Evolutionary conservation across 192 early-diverging fungal species (phyloP).

Genomic region (Podila horticola): DNA sequence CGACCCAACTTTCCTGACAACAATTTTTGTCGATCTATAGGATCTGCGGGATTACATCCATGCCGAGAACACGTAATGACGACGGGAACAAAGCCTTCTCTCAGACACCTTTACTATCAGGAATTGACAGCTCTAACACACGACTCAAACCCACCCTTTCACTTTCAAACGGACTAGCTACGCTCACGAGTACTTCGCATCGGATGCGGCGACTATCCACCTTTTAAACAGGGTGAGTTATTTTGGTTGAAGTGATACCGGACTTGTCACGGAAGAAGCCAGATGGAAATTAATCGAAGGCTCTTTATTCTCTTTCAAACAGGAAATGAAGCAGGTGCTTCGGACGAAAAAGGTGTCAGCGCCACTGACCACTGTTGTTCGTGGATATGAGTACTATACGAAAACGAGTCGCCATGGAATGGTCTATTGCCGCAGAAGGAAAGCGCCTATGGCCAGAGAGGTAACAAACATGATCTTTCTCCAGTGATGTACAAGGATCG

Average conservation of each 20-base stretch:
- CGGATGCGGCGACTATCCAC: constrained; percentile 37
- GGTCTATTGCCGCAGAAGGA: constrained; percentile 60
- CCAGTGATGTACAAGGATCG: neutral
- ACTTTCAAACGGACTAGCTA: constrained; percentile 20
- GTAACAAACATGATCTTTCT: constrained; percentile 13
- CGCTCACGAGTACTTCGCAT: constrained; percentile 42
- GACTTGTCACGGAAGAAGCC: too few species aligned
- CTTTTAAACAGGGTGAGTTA: constrained; percentile 28
- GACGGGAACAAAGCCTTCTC: neutral
- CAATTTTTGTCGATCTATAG: constrained; percentile 29
- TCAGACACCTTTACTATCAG: constrained; percentile 5
- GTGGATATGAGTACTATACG: constrained; percentile 66
- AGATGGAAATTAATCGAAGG: neutral
- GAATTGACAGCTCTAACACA: constrained; percentile 23
- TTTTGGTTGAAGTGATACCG: neutral
- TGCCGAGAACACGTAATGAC: constrained; percentile 60
- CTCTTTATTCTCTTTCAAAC: neutral
- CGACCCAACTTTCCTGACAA: neutral
- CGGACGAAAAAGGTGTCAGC: constrained; percentile 50
- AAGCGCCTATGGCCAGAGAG: constrained; percentile 49
- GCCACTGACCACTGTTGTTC: constrained; percentile 56
- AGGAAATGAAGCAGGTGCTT: constrained; percentile 66
- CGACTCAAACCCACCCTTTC: constrained; percentile 5
- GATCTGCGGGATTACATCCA: constrained; percentile 57
- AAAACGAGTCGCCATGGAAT: constrained; percentile 56